A percentile compares a stretch with the other conserved stretches of the same genome.
Conservation (phyloP, 129 eudicot genomes). For the Saussurea involucrata region DNA sequence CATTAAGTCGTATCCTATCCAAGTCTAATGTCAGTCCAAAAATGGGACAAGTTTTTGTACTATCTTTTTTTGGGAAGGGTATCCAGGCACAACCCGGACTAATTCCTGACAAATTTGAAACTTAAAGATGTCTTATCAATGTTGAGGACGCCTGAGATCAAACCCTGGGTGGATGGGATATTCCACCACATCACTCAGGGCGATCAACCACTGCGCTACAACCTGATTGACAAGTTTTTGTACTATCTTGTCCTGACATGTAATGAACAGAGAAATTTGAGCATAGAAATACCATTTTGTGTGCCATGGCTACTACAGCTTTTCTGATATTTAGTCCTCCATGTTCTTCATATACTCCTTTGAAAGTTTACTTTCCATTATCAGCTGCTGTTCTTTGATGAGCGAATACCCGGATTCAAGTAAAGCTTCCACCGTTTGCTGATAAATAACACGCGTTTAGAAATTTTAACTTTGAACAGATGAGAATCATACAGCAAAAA, state of each 20-base stretch:
- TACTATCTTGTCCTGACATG: not conserved
- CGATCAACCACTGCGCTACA: no score
- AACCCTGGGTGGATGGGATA: no score
- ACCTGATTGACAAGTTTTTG: not conserved
- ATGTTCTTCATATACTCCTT: slow-evolving; percentile 97
- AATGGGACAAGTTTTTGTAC: no score
- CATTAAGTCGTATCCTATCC: no score
- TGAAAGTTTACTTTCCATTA: slow-evolving; percentile 78
- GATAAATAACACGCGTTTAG: slow-evolving; percentile 16
- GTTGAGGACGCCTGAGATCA: no score
- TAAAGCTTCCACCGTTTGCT: slow-evolving; percentile 92
- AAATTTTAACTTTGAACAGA: not conserved
- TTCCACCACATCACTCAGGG: no score
- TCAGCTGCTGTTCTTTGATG: slow-evolving; percentile 74
- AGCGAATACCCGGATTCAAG: slow-evolving; percentile 94
- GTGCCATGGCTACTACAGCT: slow-evolving; percentile 1
- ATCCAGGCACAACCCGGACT: no score
- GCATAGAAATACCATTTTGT: not conserved
- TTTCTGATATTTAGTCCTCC: slow-evolving; percentile 41
- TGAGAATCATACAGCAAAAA: not conserved
- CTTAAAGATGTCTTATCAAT: no score
- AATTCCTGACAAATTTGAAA: no score
- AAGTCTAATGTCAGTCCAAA: no score
- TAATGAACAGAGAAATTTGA: not conserved
- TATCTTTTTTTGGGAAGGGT: no score